These are phyloP conservation scores for Ustilago nuda DNA, from an alignment of 1,284 basidiomycete genomes.

Conservation along the genomic window DNA sequence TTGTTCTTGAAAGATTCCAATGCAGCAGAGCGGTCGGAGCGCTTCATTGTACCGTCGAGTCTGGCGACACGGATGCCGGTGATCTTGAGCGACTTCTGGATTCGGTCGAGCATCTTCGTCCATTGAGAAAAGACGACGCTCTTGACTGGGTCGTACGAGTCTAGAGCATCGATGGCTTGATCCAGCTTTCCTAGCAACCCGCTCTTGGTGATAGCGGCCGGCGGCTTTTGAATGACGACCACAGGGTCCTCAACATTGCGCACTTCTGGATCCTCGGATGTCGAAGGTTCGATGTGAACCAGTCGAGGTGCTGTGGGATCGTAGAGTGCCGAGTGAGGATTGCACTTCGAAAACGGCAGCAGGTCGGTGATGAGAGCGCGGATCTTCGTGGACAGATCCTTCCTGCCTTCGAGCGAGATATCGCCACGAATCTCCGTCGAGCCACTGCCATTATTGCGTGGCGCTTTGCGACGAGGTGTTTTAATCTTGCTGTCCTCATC, in stretches of 20 bases:
- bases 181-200: constrained; percentile 34
- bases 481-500: constrained; percentile 12
- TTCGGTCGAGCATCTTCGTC: constrained; percentile 67
- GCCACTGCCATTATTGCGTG: constrained; percentile 21
- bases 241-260: constrained; percentile 46
- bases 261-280: constrained; percentile 33
- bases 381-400: constrained; percentile 64
- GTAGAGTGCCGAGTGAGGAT: constrained; percentile 57
- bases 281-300: constrained; percentile 51
- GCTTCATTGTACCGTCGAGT: constrained; percentile 65
- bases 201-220: constrained; percentile 28
- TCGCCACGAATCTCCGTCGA: constrained; percentile 13
- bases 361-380: constrained; percentile 63
- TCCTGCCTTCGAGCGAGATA: constrained; percentile 38
- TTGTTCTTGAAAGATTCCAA: constrained; percentile 59
- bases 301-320: constrained; percentile 60
- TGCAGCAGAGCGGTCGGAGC: constrained; percentile 52
- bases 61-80: constrained; percentile 58
- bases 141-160: constrained; percentile 62
- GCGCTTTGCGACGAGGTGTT: constrained; percentile 13
- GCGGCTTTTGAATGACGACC: constrained; percentile 40
- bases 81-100: constrained; percentile 56
- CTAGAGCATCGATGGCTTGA: constrained; percentile 21
- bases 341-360: constrained; percentile 65
- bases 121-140: constrained; percentile 72